Base-by-base conservation (phyloP, 768 basidiomycete genomes). In the Collybia sp. region DNA sequence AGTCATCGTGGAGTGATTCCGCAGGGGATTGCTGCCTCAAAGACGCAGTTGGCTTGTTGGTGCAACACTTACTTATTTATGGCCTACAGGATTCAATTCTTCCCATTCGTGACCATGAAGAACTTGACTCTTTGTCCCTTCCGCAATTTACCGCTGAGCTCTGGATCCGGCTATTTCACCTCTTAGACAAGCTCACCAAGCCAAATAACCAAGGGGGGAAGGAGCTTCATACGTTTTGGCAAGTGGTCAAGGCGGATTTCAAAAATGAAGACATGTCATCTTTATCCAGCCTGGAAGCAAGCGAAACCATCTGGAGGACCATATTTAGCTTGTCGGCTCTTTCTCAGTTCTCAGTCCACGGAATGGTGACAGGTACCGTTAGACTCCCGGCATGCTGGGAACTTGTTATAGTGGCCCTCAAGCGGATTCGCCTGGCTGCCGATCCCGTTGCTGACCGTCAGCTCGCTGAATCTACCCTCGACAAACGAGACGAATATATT, bases 101-200 rank as follows among this genome's bases (percentile, higher is more conserved):
- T 9, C 58, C 66, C 0, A 55, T 85, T 18, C 40, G 54, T 32
- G 64, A 67, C 44, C 60, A 60, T 9, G 53, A 61, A 12, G 51
- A 56, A 10, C 52, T 72, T 3, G 70, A 74, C 51, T 64, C 63
- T 17, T 59, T 66, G 25, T 58, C 63, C 32, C 50, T 75, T 37
- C 50, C 68, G 11, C 66, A 74, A 50, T 70, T 68, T 36, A 69
- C 73, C 1, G 71, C 78, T 1, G 85, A 91, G 54, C 52, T 85
- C 13, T 95, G 93, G 93, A 70, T 90, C 40, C 79, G 77, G 32
- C 56, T 92, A 16, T 70, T 88, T 31, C 80, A 89, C 53, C 54
- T 88, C n/a, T 58, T 77, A 19, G 58, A 56, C 33, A 60, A 54
- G 33, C 59, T 51, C 17, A 17, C 48, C 31, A 30, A 45, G 5